Conservation (phyloP, 1,139 yeast species). For the Geotrichum histeridarum region DNA sequence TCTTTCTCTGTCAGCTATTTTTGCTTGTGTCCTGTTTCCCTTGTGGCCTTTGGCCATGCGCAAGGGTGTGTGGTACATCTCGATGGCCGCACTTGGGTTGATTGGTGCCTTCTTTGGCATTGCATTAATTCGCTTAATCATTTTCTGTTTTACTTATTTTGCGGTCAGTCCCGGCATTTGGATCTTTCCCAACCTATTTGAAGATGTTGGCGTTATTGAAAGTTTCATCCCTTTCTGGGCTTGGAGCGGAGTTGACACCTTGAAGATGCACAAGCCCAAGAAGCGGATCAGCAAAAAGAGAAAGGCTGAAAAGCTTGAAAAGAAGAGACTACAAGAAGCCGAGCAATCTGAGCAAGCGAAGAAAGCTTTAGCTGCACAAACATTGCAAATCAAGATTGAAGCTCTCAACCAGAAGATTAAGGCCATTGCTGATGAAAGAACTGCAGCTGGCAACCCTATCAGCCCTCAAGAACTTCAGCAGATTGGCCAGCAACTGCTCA, state of each 20-base stretch:
- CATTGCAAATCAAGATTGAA: constrained; percentile 16
- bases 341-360: constrained; percentile 11
- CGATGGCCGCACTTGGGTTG: constrained; percentile 70
- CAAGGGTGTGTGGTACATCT: constrained; percentile 83
- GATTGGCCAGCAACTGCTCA: constrained; percentile 15
- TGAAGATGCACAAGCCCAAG: constrained; percentile 32
- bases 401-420: constrained; percentile 15
- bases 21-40: constrained; percentile 83
- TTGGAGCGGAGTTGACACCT: constrained; percentile 55
- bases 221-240: constrained; percentile 85
- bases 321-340: constrained; percentile 16
- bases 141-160: constrained; percentile 60
- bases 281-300: constrained; percentile 27
- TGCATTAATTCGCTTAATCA: constrained; percentile 72
- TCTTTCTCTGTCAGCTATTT: constrained; percentile 60
- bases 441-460: constrained; percentile 20
- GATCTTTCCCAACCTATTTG: constrained; percentile 94
- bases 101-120: constrained; percentile 69
- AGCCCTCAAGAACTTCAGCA: constrained; percentile 11
- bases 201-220: constrained; percentile 89
- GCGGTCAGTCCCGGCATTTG: constrained; percentile 71
- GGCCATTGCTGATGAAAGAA: constrained; percentile 11
- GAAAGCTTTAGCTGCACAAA: constrained; percentile 14
- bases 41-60: constrained; percentile 93
- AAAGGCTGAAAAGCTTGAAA: constrained; percentile 21